Percentiles rank a stretch among this genome's conserved stretches.
Conservation (phyloP, 2,329 filamentous ascomycete genomes). For the Colletotrichum paranaense region DNA sequence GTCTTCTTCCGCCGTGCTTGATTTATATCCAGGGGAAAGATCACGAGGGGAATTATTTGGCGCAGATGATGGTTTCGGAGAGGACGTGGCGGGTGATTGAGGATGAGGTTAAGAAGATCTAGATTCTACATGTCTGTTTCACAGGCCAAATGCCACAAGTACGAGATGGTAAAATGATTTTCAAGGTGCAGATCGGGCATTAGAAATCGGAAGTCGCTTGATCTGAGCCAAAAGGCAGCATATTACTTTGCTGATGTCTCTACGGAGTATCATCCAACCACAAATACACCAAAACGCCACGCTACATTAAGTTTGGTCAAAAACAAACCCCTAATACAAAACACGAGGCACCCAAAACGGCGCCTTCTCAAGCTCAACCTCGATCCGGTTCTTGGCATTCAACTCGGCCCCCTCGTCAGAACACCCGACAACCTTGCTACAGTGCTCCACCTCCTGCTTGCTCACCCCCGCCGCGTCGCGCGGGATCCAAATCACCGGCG, state of each 20-base stretch:
- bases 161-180: too few species aligned
- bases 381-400: constrained; percentile 65
- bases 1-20: constrained; percentile 16
- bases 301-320: neutral
- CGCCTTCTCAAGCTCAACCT: constrained; percentile 31
- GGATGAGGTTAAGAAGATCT: neutral
- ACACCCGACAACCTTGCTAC: constrained; percentile 70
- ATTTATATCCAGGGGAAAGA: constrained; percentile 29
- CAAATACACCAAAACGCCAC: neutral
- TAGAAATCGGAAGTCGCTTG: accelerated
- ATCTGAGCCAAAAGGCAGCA: neutral
- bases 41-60: constrained; percentile 22
- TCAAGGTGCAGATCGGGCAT: too few species aligned
- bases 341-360: constrained; percentile 35
- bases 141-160: too few species aligned
- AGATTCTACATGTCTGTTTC: too few species aligned
- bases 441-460: constrained; percentile 75
- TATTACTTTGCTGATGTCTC: neutral
- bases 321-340: constrained; percentile 16
- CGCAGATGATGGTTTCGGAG: constrained; percentile 25
- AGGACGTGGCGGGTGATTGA: constrained; percentile 18
- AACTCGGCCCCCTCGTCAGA: constrained; percentile 78
- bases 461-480: constrained; percentile 76
- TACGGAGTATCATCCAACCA: neutral
- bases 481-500: constrained; percentile 81